phyloP scores from a whole-genome alignment of 148 eudicot genomes.

The Hydrangea macrophylla region DNA sequence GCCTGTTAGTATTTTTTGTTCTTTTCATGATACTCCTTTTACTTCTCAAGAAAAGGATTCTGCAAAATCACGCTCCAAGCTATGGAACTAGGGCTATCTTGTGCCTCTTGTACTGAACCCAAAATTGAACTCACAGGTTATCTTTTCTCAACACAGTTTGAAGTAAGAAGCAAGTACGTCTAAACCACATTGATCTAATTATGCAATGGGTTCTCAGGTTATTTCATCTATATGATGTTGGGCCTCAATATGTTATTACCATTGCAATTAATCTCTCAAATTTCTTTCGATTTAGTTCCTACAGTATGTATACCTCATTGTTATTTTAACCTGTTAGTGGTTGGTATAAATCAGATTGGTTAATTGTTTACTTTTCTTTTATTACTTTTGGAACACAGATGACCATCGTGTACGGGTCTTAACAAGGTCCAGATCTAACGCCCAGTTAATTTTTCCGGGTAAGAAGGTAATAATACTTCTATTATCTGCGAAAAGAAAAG shows the following conservation, averaged over 20 bases:
- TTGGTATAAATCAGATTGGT: neutral
- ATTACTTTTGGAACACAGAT: slow-evolving; percentile 44
- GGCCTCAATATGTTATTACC: neutral
- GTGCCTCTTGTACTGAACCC: no score
- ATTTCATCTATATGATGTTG: neutral
- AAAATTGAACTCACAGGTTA: no score
- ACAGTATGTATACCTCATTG: neutral
- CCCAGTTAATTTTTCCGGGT: slow-evolving; percentile 91
- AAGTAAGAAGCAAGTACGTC: neutral
- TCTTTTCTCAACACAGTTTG: neutral
- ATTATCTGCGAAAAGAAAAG: neutral
- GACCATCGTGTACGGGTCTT: slow-evolving; percentile 73
- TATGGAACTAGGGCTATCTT: no score
- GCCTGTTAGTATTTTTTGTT: no score
- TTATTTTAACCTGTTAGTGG: neutral
- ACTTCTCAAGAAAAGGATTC: no score
- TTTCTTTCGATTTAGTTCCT: neutral
- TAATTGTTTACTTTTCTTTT: slow-evolving; percentile 1
- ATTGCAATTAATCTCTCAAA: neutral
- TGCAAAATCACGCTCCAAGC: no score
- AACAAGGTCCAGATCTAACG: slow-evolving; percentile 81
- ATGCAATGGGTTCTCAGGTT: neutral
- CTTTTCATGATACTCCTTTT: no score
- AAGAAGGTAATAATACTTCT: slow-evolving; percentile 78
- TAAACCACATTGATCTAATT: neutral